phyloP scores from a whole-genome alignment of 1,284 basidiomycete species.

The Ustilago curta region DNA sequence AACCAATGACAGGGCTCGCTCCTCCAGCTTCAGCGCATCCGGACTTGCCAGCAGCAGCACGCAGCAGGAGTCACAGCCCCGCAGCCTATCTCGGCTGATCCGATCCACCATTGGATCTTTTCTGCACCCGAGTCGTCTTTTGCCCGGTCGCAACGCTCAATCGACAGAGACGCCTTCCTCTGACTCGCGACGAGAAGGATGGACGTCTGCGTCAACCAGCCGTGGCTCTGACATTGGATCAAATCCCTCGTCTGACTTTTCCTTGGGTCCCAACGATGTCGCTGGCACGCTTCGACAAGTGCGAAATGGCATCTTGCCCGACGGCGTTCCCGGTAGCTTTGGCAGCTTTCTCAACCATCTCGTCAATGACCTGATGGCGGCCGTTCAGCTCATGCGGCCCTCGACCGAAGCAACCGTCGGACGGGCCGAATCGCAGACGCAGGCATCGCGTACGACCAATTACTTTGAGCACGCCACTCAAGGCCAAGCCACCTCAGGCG shows the following conservation, averaged over 20 bases:
- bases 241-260: constrained; percentile 20
- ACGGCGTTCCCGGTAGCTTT: constrained; percentile 60
- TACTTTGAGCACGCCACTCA: constrained; percentile 42
- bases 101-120: constrained; percentile 32
- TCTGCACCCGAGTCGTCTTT: constrained; percentile 36
- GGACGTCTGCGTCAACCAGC: not conserved
- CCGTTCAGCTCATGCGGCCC: constrained; percentile 51
- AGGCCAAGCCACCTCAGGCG: constrained; percentile 24
- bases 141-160: constrained; percentile 15
- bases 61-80: constrained; percentile 18
- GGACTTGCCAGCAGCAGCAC: not conserved
- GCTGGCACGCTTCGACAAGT: constrained; percentile 49
- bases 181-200: constrained; percentile 7
- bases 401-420: constrained; percentile 19
- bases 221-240: not conserved
- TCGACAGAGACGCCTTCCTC: constrained; percentile 4
- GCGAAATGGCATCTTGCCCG: constrained; percentile 45
- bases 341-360: constrained; percentile 61
- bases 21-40: constrained; percentile 10
- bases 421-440: constrained; percentile 18
- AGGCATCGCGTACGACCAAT: constrained; percentile 27
- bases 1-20: constrained; percentile 5
- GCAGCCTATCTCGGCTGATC: constrained; percentile 31
- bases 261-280: constrained; percentile 49
- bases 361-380: constrained; percentile 56